These are phyloP conservation scores for Mortierella sp. DNA, from an alignment of 371 early-diverging fungal species.

Conservation along the genomic window DNA sequence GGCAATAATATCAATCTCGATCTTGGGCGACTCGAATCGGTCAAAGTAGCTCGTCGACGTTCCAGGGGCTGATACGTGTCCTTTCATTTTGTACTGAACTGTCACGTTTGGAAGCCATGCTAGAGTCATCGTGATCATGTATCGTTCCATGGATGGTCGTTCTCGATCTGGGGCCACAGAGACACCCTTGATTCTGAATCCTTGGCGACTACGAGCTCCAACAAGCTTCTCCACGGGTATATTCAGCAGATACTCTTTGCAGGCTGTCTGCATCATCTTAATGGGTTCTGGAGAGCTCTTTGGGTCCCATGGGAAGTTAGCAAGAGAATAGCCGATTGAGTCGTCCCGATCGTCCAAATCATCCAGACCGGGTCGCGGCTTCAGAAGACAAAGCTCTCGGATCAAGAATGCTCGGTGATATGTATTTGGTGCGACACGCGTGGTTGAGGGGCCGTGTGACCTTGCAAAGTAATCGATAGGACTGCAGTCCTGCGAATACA, in stretches of 20 bases:
- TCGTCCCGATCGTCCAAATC: conserved; percentile 38
- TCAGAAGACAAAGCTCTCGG: conserved; percentile 67
- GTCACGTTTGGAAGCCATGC: conserved; percentile 89
- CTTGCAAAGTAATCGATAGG: background rate
- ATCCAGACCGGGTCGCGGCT: conserved; percentile 54
- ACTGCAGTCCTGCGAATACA: conserved; percentile 79
- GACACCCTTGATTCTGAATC: conserved; percentile 77
- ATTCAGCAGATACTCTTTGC: conserved; percentile 78
- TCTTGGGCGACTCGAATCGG: conserved; percentile 57
- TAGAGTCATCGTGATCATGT: conserved; percentile 51
- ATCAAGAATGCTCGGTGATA: conserved; percentile 83
- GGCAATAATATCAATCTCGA: conserved; percentile 72
- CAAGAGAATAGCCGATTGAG: conserved; percentile 40
- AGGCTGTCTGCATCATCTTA: conserved; percentile 79
- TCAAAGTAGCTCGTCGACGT: conserved; percentile 22
- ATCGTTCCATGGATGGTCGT: conserved; percentile 32
- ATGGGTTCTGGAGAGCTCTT: conserved; percentile 78
- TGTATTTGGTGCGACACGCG: conserved; percentile 70
- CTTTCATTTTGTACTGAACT: conserved; percentile 85
- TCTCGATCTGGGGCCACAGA: conserved; percentile 49
- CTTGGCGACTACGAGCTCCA: conserved; percentile 82
- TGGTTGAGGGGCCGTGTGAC: conserved; percentile 1
- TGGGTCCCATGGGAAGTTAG: conserved; percentile 91
- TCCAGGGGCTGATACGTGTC: conserved; percentile 38
- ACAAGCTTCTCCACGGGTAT: conserved; percentile 75